A percentile compares a stretch with the other conserved stretches of the same genome.
These are phyloP conservation scores for Podospora didyma DNA, from an alignment of 495 filamentous ascomycete species.

Conservation along the genomic window DNA sequence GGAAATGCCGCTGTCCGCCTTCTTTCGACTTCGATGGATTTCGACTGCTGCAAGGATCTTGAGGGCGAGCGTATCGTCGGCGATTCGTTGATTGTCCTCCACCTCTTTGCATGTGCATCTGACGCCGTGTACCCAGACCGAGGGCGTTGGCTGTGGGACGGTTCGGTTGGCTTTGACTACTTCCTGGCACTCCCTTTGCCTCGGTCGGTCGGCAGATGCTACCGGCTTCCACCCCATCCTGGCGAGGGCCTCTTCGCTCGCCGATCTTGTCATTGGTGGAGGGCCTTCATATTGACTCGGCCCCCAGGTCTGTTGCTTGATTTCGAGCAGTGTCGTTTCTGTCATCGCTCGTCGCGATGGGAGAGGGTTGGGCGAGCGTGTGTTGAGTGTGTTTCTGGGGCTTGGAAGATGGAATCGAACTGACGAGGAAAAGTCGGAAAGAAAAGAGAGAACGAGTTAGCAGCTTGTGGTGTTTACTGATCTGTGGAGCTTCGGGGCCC, in stretches of 20 bases:
- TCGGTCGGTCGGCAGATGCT: background rate
- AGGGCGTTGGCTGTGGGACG: constrained; percentile 3
- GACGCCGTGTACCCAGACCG: constrained; percentile 10
- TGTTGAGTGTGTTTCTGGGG: too few relatives aligned
- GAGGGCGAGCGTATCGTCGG: constrained; percentile 9
- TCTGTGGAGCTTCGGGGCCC: background rate
- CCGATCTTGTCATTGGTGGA: background rate
- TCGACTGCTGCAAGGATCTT: constrained; percentile 7
- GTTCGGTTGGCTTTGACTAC: constrained; percentile 6
- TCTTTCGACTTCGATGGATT: background rate
- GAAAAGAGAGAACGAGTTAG: background rate
- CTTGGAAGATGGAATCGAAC: too few relatives aligned
- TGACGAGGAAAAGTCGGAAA: too few relatives aligned
- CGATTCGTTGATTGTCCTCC: background rate
- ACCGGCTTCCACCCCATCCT: constrained; percentile 6
- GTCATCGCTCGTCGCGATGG: background rate
- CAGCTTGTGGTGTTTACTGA: background rate
- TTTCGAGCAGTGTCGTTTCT: background rate
- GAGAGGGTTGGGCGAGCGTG: too few relatives aligned
- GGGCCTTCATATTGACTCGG: background rate
- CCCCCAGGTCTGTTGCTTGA: background rate
- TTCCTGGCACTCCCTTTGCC: constrained; percentile 11
- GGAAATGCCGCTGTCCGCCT: background rate
- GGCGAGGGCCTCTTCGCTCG: constrained; percentile 3
- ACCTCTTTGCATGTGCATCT: constrained; percentile 9